Percentiles rank a stretch among this genome's conserved stretches.
Evolutionary conservation across 2,329 filamentous ascomycete genomes (phyloP).

Genomic region (Fusarium temperatum): DNA sequence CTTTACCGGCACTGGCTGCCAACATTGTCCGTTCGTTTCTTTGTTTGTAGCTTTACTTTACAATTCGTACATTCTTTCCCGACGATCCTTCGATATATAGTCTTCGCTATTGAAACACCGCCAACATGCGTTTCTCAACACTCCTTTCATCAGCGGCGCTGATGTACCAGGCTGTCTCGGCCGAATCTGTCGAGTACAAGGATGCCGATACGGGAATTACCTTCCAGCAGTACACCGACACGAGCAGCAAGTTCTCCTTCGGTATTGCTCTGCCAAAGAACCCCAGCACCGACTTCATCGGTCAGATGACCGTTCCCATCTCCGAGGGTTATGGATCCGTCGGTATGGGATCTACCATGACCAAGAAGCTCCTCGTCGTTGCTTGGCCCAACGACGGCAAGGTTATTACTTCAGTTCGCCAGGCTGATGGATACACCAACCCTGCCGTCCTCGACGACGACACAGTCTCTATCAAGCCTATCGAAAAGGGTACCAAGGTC

Average conservation of each 20-base stretch:
- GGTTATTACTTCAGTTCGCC: constrained; percentile 67
- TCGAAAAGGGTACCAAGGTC: constrained; percentile 66
- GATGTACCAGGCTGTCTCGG: constrained; percentile 23
- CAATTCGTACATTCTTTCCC: neutral
- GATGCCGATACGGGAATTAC: constrained; percentile 61
- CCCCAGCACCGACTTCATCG: constrained; percentile 67
- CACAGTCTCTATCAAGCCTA: constrained; percentile 59
- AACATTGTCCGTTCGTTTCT: constrained; percentile 23
- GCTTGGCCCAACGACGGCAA: constrained; percentile 64
- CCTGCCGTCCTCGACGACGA: constrained; percentile 69
- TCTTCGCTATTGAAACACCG: neutral
- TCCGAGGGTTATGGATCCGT: constrained; percentile 62
- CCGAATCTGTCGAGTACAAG: constrained; percentile 46
- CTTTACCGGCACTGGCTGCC: constrained; percentile 33
- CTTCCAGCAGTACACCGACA: constrained; percentile 60
- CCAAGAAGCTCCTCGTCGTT: constrained; percentile 64
- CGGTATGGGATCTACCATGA: constrained; percentile 66
- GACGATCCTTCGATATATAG: constrained; percentile 1
- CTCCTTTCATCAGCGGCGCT: constrained; percentile 32
- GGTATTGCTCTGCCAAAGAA: constrained; percentile 63
- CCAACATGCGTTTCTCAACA: constrained; percentile 30
- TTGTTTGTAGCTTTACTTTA: neutral
- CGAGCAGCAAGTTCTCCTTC: constrained; percentile 58
- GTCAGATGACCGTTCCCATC: constrained; percentile 60
- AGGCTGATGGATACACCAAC: constrained; percentile 65